A percentile compares a stretch with the other conserved stretches of the same genome.
Conservation (phyloP, 345 rosid genomes). For the Euphorbia peplus region DNA sequence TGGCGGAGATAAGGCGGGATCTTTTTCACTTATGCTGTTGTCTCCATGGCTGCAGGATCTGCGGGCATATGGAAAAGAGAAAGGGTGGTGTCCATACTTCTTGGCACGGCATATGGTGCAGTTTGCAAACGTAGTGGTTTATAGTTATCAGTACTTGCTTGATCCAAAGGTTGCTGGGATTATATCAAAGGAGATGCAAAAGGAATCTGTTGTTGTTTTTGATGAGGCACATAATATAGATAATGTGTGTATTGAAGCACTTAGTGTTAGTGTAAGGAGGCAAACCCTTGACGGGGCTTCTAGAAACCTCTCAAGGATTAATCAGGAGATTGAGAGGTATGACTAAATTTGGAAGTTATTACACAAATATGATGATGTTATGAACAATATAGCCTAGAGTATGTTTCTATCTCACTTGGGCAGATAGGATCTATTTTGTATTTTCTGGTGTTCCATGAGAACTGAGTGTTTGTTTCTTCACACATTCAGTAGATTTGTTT, state of each 20-base stretch:
- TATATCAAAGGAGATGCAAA: conserved; percentile 95
- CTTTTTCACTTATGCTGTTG: background rate
- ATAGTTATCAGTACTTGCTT: conserved; percentile 93
- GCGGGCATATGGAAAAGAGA: conserved; percentile 76
- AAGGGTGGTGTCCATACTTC: conserved; percentile 93
- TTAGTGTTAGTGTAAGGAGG: conserved; percentile 87
- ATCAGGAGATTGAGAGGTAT: conserved; percentile 84
- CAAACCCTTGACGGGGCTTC: conserved; percentile 94
- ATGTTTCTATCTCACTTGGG: background rate
- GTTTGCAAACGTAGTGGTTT: conserved; percentile 84
- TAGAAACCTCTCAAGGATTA: conserved; percentile 70
- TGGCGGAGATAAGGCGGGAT: too few relatives aligned
- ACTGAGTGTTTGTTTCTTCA: background rate
- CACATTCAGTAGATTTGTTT: background rate
- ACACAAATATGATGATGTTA: background rate
- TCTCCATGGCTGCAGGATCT: conserved; percentile 48
- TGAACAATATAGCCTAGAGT: background rate
- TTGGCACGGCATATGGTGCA: conserved; percentile 96
- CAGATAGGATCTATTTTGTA: background rate
- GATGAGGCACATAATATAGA: conserved; percentile 99
- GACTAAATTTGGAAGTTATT: background rate
- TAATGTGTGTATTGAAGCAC: conserved; percentile 96
- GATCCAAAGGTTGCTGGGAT: conserved; percentile 98
- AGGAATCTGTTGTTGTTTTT: conserved; percentile 90
- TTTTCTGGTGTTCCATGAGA: background rate